Percentiles rank a stretch among this genome's conserved stretches.
Evolutionary conservation across 345 rosid genomes (phyloP).

Genomic region (Citrus reticulata): DNA sequence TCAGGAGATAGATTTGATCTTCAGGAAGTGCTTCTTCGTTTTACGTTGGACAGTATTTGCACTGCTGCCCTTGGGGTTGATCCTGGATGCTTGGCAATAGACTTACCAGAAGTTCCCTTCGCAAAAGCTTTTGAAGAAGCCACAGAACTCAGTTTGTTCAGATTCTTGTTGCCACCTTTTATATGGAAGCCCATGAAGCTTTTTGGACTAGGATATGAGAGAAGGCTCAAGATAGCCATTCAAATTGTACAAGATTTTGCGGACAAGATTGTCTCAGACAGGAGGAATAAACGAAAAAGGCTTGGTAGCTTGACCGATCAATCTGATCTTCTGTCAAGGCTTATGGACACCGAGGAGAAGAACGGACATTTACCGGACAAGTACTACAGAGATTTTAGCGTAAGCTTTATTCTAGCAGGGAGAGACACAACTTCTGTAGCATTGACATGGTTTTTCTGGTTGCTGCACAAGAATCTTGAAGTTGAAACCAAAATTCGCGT

Average conservation of each 20-base stretch:
- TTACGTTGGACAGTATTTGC: constrained; percentile 78
- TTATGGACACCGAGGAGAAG: constrained; percentile 40
- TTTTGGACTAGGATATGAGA: constrained; percentile 57
- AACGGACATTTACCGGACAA: constrained; percentile 24
- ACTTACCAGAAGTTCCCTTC: constrained; percentile 59
- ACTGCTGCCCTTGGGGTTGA: constrained; percentile 63
- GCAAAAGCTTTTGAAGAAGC: constrained; percentile 83
- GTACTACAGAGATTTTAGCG: constrained; percentile 58
- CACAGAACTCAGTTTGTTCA: constrained; percentile 52
- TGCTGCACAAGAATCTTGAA: constrained; percentile 40
- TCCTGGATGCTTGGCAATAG: constrained; percentile 59
- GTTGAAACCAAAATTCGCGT: constrained; percentile 49
- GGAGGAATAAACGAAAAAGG: constrained; percentile 21
- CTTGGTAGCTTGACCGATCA: constrained; percentile 30
- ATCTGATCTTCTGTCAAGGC: constrained; percentile 60
- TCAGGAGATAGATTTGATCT: constrained; percentile 51
- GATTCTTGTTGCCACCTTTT: constrained; percentile 63
- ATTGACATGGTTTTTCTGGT: constrained; percentile 77
- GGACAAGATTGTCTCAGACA: constrained; percentile 34
- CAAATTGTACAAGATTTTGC: constrained; percentile 61
- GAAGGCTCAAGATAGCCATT: constrained; percentile 46
- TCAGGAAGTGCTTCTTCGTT: constrained; percentile 66
- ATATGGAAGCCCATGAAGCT: constrained; percentile 70
- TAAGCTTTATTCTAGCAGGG: constrained; percentile 71
- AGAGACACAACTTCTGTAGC: constrained; percentile 81